Evolutionary conservation across 2,329 filamentous ascomycete genomes (phyloP).

Genomic region (Mariannaea sp.): DNA sequence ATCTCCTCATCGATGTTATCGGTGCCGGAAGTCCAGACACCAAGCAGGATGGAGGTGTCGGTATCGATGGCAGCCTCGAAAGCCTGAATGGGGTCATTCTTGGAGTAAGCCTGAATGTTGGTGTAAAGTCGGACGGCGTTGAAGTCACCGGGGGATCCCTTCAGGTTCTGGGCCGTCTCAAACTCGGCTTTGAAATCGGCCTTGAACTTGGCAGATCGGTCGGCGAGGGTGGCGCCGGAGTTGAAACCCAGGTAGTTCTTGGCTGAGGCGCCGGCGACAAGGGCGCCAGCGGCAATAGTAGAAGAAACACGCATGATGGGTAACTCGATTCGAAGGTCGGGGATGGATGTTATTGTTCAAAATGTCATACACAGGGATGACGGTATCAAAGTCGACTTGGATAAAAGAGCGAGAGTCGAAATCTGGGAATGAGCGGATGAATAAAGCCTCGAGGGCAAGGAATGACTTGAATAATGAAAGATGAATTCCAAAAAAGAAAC

Average conservation of each 20-base stretch:
- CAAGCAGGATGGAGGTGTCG: slow-evolving; percentile 65
- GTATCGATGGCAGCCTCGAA: slow-evolving; percentile 72
- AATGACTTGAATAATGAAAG: slow-evolving; percentile 33
- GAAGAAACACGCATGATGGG: slow-evolving; percentile 49
- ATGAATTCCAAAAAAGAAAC: slow-evolving; percentile 22
- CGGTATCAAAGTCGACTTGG: slow-evolving; percentile 18
- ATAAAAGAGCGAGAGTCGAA: slow-evolving; percentile 21
- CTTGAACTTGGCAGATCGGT: slow-evolving; percentile 58
- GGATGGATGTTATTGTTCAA: slow-evolving; percentile 13
- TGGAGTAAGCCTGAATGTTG: slow-evolving; percentile 66
- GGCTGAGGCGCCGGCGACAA: slow-evolving; percentile 48
- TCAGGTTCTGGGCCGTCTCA: slow-evolving; percentile 44
- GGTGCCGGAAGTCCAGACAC: slow-evolving; percentile 65
- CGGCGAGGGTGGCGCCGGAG: slow-evolving; percentile 53
- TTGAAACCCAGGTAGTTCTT: slow-evolving; percentile 60
- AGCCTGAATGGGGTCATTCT: slow-evolving; percentile 79
- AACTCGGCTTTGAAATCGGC: slow-evolving; percentile 55
- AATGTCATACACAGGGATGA: slow-evolving; percentile 23
- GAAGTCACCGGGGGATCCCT: slow-evolving; percentile 56
- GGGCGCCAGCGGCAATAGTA: slow-evolving; percentile 45
- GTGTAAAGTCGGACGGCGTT: slow-evolving; percentile 69
- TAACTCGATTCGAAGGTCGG: slow-evolving; percentile 9
- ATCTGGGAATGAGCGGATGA: slow-evolving; percentile 22
- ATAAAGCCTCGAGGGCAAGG: slow-evolving; percentile 27
- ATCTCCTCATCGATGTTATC: slow-evolving; percentile 64